Evolutionary conservation across 176 grass and related monocot species (phyloP).

Genomic region (Avena insularis): DNA sequence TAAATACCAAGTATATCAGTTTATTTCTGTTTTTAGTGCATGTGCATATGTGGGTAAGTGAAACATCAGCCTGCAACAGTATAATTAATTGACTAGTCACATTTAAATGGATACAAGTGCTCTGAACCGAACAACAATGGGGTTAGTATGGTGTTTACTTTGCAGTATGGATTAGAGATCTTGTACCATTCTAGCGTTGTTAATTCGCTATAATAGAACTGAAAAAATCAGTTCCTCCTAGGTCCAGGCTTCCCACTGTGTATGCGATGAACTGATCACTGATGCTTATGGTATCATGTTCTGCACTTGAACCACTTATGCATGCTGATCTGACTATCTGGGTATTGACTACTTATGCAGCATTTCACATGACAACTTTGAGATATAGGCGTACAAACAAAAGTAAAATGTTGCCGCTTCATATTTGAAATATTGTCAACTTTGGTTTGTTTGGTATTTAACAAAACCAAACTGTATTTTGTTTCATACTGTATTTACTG

Average conservation of each 20-base stretch:
- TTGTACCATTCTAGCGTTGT: not conserved
- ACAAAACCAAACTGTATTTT: not conserved
- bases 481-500: not conserved
- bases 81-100: not conserved
- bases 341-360: slow-evolving; percentile 17
- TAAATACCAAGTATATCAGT: not conserved
- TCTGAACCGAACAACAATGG: not conserved
- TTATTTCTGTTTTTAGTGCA: not conserved
- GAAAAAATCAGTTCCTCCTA: not conserved
- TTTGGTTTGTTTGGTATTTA: not conserved
- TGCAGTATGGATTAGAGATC: not conserved
- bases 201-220: not conserved
- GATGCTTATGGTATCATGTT: not conserved
- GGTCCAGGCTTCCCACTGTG: not conserved
- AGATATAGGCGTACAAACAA: slow-evolving; percentile 1
- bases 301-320: not conserved
- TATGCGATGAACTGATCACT: not conserved
- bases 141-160: not conserved
- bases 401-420: not conserved
- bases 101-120: not conserved
- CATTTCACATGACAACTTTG: slow-evolving; percentile 5
- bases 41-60: not conserved
- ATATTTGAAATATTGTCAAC: not conserved
- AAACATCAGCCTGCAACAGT: not conserved
- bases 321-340: slow-evolving; percentile 8